Base-by-base conservation (phyloP, 768 basidiomycete genomes). In the Leccinellum luteum region DNA sequence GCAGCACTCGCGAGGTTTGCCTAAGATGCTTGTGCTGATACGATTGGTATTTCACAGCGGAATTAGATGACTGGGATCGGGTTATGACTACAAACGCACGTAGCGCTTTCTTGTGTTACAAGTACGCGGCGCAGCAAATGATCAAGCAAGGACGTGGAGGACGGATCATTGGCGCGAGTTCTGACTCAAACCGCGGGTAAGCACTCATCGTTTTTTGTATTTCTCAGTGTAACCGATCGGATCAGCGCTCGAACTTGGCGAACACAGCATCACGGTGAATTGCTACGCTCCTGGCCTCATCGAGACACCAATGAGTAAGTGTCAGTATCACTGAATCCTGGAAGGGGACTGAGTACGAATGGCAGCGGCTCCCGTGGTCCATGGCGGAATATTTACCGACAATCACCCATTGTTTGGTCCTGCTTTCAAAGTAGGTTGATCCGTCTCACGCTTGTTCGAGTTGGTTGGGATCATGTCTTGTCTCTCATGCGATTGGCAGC, bases 91-190 rank as follows among this genome's bases (percentile, higher is more conserved):
- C 86, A 62, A 87, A 88, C 62, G 74, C 79, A 58, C 25, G 81
- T 53, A 85, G 85, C 35, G 71, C 78, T 2, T 85, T 82, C 72
- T 76, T 83, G 58, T 86, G 83, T 65, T 87, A 86, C 47, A 83
- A 86, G 53, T 76, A 85, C 57, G 87, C 85, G 2, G 85, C 82
- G 17, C 73, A 72, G 52, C 80, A 82, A 62, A 88, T 88, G 87
- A 75, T 85, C 9, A 55, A 64, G 9, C 81, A 82, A 70, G 77
- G 79, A 0, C 71, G 69, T 6, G 79, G 83, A 15, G 83, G 85
- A 1, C 74, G 80, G 17, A 82, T 88, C 57, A 77, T 86, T 27
- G 80, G 86, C 1, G 70, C 70, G 8, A 64, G 61, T 23, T 71
- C 66, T 80, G n/a, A 79, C 76, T 4, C 78, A 79, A 52, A 64